Percentiles rank a stretch among this genome's conserved stretches.
These are phyloP conservation scores for Diaporthe velutina DNA, from an alignment of 2,329 filamentous ascomycete genomes.

Conservation along the genomic window DNA sequence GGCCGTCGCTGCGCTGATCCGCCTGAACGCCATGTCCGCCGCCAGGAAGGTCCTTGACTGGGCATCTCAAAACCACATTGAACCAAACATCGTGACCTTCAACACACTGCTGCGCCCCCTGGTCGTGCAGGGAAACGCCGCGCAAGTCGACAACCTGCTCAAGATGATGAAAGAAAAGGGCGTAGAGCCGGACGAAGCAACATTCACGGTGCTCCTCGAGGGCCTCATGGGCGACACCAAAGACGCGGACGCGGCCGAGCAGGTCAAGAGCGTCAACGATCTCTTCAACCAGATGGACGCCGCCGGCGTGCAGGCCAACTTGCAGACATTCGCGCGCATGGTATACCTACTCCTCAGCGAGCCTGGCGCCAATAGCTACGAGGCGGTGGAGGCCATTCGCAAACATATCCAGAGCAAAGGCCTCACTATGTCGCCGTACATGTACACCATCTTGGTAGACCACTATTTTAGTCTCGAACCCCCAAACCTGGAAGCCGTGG, in stretches of 20 bases:
- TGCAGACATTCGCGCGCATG: constrained; percentile 76
- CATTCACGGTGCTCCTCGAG: constrained; percentile 80
- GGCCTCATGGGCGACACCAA: constrained; percentile 62
- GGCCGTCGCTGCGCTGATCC: constrained; percentile 73
- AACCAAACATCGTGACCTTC: constrained; percentile 71
- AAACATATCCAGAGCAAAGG: constrained; percentile 69
- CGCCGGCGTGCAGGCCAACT: constrained; percentile 70
- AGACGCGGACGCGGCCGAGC: constrained; percentile 58
- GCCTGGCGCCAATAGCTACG: constrained; percentile 42
- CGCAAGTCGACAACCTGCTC: constrained; percentile 67
- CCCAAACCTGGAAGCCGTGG: constrained; percentile 72
- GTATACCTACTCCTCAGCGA: constrained; percentile 72
- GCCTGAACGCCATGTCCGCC: constrained; percentile 58
- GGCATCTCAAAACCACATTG: constrained; percentile 67
- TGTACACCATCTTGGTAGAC: constrained; percentile 81
- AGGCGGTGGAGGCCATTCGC: constrained; percentile 70
- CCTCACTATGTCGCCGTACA: constrained; percentile 70
- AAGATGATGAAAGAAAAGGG: constrained; percentile 68
- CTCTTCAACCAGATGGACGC: constrained; percentile 70
- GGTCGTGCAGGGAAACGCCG: constrained; percentile 61
- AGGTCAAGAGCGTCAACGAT: constrained; percentile 62
- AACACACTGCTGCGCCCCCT: constrained; percentile 77
- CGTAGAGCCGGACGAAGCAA: constrained; percentile 73
- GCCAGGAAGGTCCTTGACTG: constrained; percentile 70
- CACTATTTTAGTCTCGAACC: constrained; percentile 72